Evolutionary conservation across 202 grass and related monocot genomes (phyloP).

Genomic region (Panicum hallii): DNA sequence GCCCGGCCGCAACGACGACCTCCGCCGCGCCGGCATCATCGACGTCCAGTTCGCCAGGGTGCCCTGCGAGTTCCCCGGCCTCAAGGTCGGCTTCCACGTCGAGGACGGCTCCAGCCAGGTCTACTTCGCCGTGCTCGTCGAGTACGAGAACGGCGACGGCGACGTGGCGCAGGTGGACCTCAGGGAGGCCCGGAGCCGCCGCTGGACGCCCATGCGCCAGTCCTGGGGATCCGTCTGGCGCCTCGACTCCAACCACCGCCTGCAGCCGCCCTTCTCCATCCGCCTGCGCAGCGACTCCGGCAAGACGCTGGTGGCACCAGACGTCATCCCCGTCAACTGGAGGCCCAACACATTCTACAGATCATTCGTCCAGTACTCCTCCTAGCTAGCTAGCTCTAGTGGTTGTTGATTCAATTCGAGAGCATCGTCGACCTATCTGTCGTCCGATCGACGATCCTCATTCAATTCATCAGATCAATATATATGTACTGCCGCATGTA

Average conservation of each 20-base stretch:
- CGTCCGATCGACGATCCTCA: too few relatives aligned
- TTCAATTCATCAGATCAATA: too few relatives aligned
- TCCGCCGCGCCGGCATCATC: conserved; percentile 66
- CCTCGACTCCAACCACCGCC: conserved; percentile 48
- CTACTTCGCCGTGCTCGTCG: conserved; percentile 67
- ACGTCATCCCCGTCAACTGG: conserved; percentile 69
- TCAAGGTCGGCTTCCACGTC: conserved; percentile 57
- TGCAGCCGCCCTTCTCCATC: conserved; percentile 67
- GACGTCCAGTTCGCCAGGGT: conserved; percentile 62
- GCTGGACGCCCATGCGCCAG: conserved; percentile 55
- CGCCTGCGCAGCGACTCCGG: conserved; percentile 58
- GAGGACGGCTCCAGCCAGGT: conserved; percentile 53
- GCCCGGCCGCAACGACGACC: conserved; percentile 57
- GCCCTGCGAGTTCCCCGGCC: conserved; percentile 51
- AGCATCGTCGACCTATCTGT: too few relatives aligned
- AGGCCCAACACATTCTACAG: conserved; percentile 56
- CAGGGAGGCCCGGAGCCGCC: background rate
- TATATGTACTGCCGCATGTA: too few relatives aligned
- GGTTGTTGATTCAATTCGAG: too few relatives aligned
- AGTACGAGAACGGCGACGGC: conserved; percentile 65
- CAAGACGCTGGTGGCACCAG: conserved; percentile 47
- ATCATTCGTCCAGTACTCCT: conserved; percentile 54
- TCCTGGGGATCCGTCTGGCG: conserved; percentile 80
- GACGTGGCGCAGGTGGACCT: conserved; percentile 61
- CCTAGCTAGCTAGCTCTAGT: too few relatives aligned